Conservation (phyloP, 139 green algal genomes). For the Tetradesmus lagerheimii region DNA sequence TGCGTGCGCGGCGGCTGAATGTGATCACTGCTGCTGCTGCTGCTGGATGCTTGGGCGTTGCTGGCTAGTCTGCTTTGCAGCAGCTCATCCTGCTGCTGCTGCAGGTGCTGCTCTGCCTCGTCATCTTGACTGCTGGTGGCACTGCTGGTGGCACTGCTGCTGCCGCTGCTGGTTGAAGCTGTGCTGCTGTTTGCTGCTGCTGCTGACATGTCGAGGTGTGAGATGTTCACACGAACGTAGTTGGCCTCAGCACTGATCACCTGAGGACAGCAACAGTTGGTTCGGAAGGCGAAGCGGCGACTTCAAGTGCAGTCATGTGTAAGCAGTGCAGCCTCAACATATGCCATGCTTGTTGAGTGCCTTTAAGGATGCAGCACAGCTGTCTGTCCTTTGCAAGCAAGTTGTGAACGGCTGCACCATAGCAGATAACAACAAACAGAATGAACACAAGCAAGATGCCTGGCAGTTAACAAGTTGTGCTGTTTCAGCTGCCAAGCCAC, state of each 20-base stretch:
- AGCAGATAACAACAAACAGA: too few species aligned
- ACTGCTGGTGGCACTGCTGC: neutral
- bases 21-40: constrained; percentile 14
- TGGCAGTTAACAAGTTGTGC: too few species aligned
- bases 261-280: constrained; percentile 48
- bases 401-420: too few species aligned
- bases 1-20: constrained; percentile 47
- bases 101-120: neutral
- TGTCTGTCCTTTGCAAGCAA: too few species aligned
- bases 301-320: neutral
- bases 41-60: constrained; percentile 30
- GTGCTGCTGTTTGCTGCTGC: neutral
- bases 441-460: too few species aligned
- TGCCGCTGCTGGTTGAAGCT: neutral
- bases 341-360: too few species aligned
- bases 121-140: neutral
- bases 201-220: neutral
- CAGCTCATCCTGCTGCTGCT: neutral
- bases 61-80: neutral
- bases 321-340: too few species aligned
- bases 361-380: too few species aligned
- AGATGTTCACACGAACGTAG: constrained; percentile 77
- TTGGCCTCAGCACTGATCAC: constrained; percentile 88
- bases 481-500: too few species aligned
- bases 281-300: neutral